Evolutionary conservation across 208 protist genomes (phyloP).

Genomic region (Herpetomonas muscarum): DNA sequence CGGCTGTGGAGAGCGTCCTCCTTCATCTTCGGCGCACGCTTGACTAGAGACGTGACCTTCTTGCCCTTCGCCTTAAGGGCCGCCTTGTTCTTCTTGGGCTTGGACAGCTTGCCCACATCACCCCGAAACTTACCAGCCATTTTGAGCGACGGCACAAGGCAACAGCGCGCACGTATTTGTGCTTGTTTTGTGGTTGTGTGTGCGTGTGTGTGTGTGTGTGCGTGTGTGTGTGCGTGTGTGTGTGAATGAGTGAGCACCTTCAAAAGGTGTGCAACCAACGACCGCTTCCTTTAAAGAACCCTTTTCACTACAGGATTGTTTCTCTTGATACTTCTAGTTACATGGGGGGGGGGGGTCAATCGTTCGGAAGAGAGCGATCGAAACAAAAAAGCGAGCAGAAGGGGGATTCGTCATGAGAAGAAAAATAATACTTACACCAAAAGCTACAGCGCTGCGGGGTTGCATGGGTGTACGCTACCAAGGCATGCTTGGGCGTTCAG

Average conservation of each 20-base stretch:
- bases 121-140: constrained; percentile 84
- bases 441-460: no score
- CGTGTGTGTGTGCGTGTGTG: constrained; percentile 1
- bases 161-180: background rate
- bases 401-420: no score
- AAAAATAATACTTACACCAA: no score
- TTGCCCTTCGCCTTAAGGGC: constrained; percentile 46
- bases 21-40: constrained; percentile 65
- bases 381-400: no score
- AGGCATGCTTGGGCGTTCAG: no score
- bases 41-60: constrained; percentile 55
- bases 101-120: constrained; percentile 61
- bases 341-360: no score
- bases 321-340: no score
- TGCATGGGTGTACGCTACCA: no score
- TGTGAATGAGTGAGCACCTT: background rate
- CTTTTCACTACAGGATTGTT: no score
- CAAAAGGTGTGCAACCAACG: no score
- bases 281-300: no score
- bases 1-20: constrained; percentile 48
- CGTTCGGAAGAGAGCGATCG: no score
- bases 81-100: constrained; percentile 51
- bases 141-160: background rate
- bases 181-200: constrained; percentile 2
- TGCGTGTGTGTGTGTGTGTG: constrained; percentile 19